Conservation (phyloP, 2,329 filamentous ascomycete genomes). For the Celoporthe dispersa region DNA sequence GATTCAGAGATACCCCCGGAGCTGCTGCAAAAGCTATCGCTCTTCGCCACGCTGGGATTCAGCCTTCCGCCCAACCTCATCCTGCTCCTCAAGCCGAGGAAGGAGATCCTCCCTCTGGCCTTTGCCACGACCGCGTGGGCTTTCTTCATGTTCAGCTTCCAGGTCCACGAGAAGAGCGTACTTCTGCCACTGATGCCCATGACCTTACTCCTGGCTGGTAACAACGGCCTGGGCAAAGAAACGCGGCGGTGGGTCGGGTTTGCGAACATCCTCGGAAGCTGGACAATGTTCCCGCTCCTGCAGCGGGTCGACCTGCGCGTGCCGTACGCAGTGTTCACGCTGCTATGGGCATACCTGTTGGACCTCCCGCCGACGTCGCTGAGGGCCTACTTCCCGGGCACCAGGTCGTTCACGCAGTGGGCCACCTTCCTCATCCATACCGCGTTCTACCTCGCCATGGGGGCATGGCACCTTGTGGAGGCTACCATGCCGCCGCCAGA, state of each 20-base stretch:
- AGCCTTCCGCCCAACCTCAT: slow-evolving; percentile 81
- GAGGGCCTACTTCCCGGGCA: slow-evolving; percentile 65
- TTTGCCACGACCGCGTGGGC: slow-evolving; percentile 89
- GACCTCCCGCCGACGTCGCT: slow-evolving; percentile 81
- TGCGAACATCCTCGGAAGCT: slow-evolving; percentile 84
- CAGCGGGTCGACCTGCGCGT: slow-evolving; percentile 81
- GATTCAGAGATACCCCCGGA: slow-evolving; percentile 73
- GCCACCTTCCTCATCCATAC: slow-evolving; percentile 72
- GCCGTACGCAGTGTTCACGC: slow-evolving; percentile 82
- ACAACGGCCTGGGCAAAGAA: slow-evolving; percentile 75
- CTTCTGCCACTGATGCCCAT: slow-evolving; percentile 90
- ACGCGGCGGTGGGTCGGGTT: slow-evolving; percentile 93
- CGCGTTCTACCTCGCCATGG: slow-evolving; percentile 77
- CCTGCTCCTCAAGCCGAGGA: slow-evolving; percentile 78
- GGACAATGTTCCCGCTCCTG: slow-evolving; percentile 93
- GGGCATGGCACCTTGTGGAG: slow-evolving; percentile 80
- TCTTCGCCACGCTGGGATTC: slow-evolving; percentile 73
- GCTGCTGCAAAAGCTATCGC: slow-evolving; percentile 75
- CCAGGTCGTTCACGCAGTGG: slow-evolving; percentile 54
- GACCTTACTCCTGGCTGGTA: slow-evolving; percentile 77
- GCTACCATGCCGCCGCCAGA: slow-evolving; percentile 68
- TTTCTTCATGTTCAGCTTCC: slow-evolving; percentile 97
- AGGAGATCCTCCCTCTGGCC: slow-evolving; percentile 76
- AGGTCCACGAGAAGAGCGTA: slow-evolving; percentile 98
- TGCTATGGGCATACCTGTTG: slow-evolving; percentile 90